A percentile compares a stretch with the other conserved stretches of the same genome.
Evolutionary conservation across 1,284 basidiomycete species (phyloP).

Genomic region (Marasmius sp.): DNA sequence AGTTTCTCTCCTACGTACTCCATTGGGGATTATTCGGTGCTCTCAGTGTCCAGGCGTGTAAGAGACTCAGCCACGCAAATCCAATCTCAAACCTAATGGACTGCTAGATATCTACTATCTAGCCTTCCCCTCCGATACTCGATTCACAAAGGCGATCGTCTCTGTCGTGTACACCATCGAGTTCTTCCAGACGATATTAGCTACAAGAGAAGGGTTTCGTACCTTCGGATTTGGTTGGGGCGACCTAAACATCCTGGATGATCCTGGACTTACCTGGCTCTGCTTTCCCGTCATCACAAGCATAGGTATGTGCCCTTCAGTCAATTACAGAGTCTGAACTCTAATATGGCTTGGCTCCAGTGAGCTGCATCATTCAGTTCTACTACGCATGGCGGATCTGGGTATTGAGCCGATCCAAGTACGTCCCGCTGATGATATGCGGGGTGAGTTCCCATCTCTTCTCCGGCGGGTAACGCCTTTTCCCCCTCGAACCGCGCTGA

Average conservation of each 20-base stretch:
- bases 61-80: not conserved
- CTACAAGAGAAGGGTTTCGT: conserved; percentile 22
- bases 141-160: conserved; percentile 17
- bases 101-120: conserved; percentile 26
- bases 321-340: not conserved
- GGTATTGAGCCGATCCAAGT: conserved; percentile 1
- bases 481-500: not conserved
- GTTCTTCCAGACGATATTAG: conserved; percentile 20
- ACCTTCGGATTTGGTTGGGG: conserved; percentile 26
- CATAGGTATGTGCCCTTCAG: conserved; percentile 14
- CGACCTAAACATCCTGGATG: conserved; percentile 11
- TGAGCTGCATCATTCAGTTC: conserved; percentile 24
- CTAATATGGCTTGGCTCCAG: conserved; percentile 7
- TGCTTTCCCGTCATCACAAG: conserved; percentile 22
- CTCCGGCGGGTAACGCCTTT: too few relatives aligned
- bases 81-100: not conserved
- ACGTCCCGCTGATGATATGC: not conserved
- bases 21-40: not conserved
- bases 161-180: conserved; percentile 22
- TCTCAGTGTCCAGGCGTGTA: not conserved
- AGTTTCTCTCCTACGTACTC: not conserved
- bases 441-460: not conserved
- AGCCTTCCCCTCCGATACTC: conserved; percentile 23
- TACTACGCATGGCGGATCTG: conserved; percentile 27
- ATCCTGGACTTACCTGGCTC: conserved; percentile 21